Conservation (phyloP, 768 basidiomycete genomes). For the Dioszegia aurantiaca region DNA sequence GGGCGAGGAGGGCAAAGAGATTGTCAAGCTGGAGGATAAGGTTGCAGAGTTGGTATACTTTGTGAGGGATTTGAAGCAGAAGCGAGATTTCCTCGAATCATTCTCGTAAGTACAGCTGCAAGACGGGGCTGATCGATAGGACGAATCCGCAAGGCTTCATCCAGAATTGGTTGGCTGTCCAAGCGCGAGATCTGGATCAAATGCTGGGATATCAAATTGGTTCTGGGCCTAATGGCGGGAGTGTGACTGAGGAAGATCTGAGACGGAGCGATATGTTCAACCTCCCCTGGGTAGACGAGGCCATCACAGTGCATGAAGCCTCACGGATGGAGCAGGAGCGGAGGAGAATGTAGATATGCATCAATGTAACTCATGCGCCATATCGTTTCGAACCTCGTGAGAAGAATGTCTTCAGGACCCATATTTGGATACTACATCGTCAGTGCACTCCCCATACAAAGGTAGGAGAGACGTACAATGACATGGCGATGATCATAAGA, state of each 20-base stretch:
- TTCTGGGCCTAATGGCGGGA: slow-evolving; percentile 51
- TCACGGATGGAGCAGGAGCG: slow-evolving; percentile 58
- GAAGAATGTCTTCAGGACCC: slow-evolving; percentile 92
- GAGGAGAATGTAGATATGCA: background rate
- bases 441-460: background rate
- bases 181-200: slow-evolving; percentile 84
- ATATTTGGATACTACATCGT: slow-evolving; percentile 71
- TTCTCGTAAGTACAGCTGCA: slow-evolving; percentile 59
- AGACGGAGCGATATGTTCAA: slow-evolving; percentile 85
- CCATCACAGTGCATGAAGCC: slow-evolving; percentile 80
- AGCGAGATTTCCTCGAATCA: slow-evolving; percentile 76
- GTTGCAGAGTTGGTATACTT: slow-evolving; percentile 81
- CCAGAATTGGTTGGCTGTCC: slow-evolving; percentile 85
- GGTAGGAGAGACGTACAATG: slow-evolving; percentile 62
- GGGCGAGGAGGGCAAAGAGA: slow-evolving; percentile 66
- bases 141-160: slow-evolving; percentile 68
- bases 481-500: slow-evolving; percentile 77
- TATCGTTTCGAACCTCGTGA: slow-evolving; percentile 71
- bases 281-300: slow-evolving; percentile 82
- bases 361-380: slow-evolving; percentile 24
- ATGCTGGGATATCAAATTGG: slow-evolving; percentile 75
- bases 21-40: slow-evolving; percentile 81
- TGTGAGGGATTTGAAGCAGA: slow-evolving; percentile 79
- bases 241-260: slow-evolving; percentile 79
- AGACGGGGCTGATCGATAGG: slow-evolving; percentile 17